These are phyloP conservation scores for Colletotrichum eleusines DNA, from an alignment of 2,329 filamentous ascomycete species.

Conservation along the genomic window DNA sequence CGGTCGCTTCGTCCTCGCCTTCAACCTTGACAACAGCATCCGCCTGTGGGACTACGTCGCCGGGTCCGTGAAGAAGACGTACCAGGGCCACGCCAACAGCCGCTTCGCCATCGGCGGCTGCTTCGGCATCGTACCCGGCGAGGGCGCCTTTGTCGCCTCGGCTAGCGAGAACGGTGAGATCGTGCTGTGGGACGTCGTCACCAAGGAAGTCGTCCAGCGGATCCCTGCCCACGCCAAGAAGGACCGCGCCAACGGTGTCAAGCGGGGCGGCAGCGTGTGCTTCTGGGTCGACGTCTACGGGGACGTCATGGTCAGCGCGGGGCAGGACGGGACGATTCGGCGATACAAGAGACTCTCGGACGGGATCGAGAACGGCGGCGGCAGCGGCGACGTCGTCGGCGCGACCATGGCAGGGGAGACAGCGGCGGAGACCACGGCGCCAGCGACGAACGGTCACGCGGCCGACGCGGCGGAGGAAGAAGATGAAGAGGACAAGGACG, in stretches of 20 bases:
- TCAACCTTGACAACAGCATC: constrained; percentile 89
- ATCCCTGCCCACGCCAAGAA: constrained; percentile 60
- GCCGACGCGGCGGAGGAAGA: not conserved
- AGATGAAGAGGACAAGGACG: not conserved
- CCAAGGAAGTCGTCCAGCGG: constrained; percentile 83
- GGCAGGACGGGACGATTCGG: constrained; percentile 65
- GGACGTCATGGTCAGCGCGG: constrained; percentile 68
- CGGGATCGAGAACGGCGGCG: constrained; percentile 5
- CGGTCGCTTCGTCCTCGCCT: constrained; percentile 91
- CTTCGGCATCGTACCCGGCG: constrained; percentile 71
- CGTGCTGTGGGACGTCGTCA: constrained; percentile 90
- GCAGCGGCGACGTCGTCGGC: not conserved
- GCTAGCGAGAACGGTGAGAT: constrained; percentile 91
- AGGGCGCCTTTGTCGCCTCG: constrained; percentile 75
- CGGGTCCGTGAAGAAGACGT: constrained; percentile 94
- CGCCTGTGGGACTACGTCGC: constrained; percentile 96
- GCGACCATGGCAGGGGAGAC: not conserved
- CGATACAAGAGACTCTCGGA: constrained; percentile 57
- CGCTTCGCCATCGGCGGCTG: constrained; percentile 87
- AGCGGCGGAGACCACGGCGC: not conserved
- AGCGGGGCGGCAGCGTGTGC: constrained; percentile 65
- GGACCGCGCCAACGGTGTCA: constrained; percentile 11
- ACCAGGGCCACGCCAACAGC: constrained; percentile 89
- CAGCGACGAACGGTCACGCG: constrained; percentile 11
- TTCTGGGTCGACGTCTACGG: constrained; percentile 74